Percentiles rank a stretch among this genome's conserved stretches.
Evolutionary conservation across 2,329 filamentous ascomycete species (phyloP).

Genomic region (Ascocoryne sarcoides): DNA sequence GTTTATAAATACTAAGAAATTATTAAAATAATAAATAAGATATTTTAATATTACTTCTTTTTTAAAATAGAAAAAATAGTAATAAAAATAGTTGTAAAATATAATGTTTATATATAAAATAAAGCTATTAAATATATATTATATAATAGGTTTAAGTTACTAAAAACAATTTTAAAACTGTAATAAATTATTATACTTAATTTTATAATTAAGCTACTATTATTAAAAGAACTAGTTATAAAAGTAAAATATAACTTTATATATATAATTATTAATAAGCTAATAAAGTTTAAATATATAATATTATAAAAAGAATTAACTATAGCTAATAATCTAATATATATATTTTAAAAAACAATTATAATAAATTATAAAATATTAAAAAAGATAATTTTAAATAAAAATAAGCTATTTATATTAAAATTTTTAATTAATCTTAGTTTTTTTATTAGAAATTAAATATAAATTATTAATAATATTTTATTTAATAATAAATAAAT

Average conservation of each 20-base stretch:
- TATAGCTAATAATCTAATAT: not conserved
- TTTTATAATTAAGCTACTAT: not conserved
- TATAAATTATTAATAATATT: not conserved
- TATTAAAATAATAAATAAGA: not conserved
- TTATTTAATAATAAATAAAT: not conserved
- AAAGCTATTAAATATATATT: not conserved
- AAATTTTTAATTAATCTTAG: not conserved
- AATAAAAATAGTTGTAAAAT: not conserved
- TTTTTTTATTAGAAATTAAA: not conserved
- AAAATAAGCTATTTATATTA: not conserved
- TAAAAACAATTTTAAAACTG: not conserved
- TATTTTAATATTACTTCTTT: not conserved
- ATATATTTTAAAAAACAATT: not conserved
- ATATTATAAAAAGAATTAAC: not conserved
- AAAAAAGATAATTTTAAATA: not conserved
- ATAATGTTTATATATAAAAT: not conserved
- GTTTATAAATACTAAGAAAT: not conserved
- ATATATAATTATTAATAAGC: not conserved
- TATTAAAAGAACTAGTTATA: not conserved
- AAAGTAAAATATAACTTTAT: not conserved
- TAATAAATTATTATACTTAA: not conserved
- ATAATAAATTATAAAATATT: not conserved
- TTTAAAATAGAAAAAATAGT: not conserved
- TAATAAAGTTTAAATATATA: not conserved
- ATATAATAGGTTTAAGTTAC: not conserved